Percentiles rank a stretch among this genome's conserved stretches.
These are phyloP conservation scores for Diospyros kaki DNA, from an alignment of 148 eudicot genomes.

Conservation along the genomic window DNA sequence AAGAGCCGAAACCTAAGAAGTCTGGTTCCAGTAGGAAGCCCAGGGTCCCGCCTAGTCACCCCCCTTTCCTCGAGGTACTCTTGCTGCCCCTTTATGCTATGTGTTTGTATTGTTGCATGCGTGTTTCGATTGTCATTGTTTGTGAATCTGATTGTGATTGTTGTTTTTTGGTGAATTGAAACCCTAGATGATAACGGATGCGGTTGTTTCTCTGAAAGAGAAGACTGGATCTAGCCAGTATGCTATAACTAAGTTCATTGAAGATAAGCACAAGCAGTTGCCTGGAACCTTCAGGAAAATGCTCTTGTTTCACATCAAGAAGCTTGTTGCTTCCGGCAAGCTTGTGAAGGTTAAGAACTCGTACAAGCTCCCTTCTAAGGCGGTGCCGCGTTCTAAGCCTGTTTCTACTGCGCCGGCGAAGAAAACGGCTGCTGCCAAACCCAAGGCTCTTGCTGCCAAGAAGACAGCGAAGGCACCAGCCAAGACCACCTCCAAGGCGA, in stretches of 20 bases:
- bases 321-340: constrained; percentile 26
- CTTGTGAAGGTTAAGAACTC: constrained; percentile 42
- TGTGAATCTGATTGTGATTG: not conserved
- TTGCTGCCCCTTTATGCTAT: not conserved
- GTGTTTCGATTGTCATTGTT: constrained; percentile 1
- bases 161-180: not conserved
- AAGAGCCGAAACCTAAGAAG: constrained; percentile 22
- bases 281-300: constrained; percentile 41
- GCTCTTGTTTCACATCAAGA: constrained; percentile 30
- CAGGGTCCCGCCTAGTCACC: constrained; percentile 29
- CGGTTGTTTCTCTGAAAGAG: constrained; percentile 48
- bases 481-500: constrained; percentile 15
- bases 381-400: constrained; percentile 9
- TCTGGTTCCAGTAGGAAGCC: constrained; percentile 16
- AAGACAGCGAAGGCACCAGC: constrained; percentile 13
- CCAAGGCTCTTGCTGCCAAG: constrained; percentile 15
- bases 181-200: constrained; percentile 40
- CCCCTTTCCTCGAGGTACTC: constrained; percentile 39
- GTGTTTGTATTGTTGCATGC: not conserved
- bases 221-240: constrained; percentile 50
- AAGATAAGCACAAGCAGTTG: constrained; percentile 44
- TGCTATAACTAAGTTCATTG: constrained; percentile 51
- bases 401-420: constrained; percentile 12
- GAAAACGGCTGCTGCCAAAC: constrained; percentile 20
- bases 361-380: constrained; percentile 33